Evolutionary conservation across 169 alveolate species (phyloP), one percentile per base, ranked within the genome.

Genomic region (Plasmodium gonderi): DNA sequence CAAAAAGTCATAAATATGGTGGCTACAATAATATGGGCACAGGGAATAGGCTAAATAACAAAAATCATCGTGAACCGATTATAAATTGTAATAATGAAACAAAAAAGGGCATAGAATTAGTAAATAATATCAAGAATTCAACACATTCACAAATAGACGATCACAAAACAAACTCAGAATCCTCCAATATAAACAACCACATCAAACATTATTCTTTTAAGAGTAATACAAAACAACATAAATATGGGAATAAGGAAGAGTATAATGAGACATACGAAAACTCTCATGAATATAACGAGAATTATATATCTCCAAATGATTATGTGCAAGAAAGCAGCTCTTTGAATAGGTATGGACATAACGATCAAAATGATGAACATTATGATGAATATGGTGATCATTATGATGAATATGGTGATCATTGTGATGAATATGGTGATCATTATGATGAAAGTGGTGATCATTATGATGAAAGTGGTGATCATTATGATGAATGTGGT

Each of bases 241-340:
- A 83, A 33, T 2, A 31, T 68, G 77, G 64, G 45, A 72, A 83
- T 31, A 36, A 72, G n/a, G 11, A 40, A 36, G 83, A 47, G 42
- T 17, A 68, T 17, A 11, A 20, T 83, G 92, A 83, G 64, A 31
- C 45, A 40, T 72, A 31, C 47, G 60, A 47, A 3, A 40, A 72
- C 20, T 67, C 45, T 45, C n/a, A 67, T 81, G 91, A 81, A 1
- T 31, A 81, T 42, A 20, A 65, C 14, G 80, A 14, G 38, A 49
- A 67, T 14, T 31, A 68, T 8, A 14, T 20, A 33, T 40, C 7
- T 31, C 45, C 49, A 45, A 76, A 20, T 76, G 9, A 54, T 45
- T 20, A 76, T 17, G 38, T 20, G 42, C 60, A 76, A 33, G 60
- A 17, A 40, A 76, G 31, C n/a, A 40, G 60, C 67, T 42, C 64